A percentile compares a stretch with the other conserved stretches of the same genome.
These are phyloP conservation scores for Magnaporthiopsis rhizophila DNA, from an alignment of 2,329 filamentous ascomycete genomes.

Conservation along the genomic window DNA sequence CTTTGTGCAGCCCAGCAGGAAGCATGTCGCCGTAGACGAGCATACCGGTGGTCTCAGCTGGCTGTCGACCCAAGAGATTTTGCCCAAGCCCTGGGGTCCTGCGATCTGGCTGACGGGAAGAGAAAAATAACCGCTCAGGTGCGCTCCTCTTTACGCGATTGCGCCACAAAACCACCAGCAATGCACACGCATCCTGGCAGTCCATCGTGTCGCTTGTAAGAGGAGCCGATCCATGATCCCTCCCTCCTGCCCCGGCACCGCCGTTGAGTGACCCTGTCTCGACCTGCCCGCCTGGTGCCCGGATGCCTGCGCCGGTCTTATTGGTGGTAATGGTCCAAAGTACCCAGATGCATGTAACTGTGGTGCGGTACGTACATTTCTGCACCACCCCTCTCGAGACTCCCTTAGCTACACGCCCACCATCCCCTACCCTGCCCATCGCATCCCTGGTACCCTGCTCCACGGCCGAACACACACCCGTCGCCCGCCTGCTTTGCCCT, in stretches of 20 bases:
- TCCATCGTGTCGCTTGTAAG: neutral
- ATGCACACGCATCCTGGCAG: neutral
- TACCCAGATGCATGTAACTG: slow-evolving; percentile 1
- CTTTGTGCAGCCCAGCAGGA: neutral
- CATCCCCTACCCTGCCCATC: neutral
- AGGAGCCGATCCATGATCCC: neutral
- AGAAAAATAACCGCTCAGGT: slow-evolving; percentile 27
- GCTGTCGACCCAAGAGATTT: neutral
- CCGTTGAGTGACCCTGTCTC: slow-evolving; percentile 19
- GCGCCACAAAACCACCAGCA: slow-evolving; percentile 13
- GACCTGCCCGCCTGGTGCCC: slow-evolving; percentile 13
- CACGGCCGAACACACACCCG: neutral
- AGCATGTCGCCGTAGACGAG: neutral
- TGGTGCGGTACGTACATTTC: slow-evolving; percentile 1
- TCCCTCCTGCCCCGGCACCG: slow-evolving; percentile 4
- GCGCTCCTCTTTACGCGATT: slow-evolving; percentile 22
- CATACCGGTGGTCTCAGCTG: neutral
- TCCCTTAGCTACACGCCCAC: neutral
- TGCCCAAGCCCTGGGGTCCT: too few relatives aligned
- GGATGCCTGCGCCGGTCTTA: slow-evolving; percentile 20
- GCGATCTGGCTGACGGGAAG: slow-evolving; percentile 24
- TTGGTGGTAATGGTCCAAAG: slow-evolving; percentile 13
- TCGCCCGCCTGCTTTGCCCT: neutral
- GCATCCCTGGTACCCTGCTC: neutral
- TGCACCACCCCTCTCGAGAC: neutral